Evolutionary conservation across 495 filamentous ascomycete genomes (phyloP).

Genomic region (Collariella sp.): DNA sequence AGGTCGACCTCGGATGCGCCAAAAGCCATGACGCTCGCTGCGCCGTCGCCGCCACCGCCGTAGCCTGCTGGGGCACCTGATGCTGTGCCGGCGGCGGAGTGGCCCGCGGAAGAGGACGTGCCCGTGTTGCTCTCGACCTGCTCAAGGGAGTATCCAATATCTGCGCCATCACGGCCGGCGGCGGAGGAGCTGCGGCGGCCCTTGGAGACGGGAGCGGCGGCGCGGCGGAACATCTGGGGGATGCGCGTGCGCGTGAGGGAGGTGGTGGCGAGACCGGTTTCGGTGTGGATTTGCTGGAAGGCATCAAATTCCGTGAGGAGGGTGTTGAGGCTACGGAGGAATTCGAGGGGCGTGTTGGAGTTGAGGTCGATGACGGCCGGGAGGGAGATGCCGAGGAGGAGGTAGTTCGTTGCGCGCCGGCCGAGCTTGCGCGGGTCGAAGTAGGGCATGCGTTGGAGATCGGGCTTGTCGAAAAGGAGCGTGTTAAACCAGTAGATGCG

Average conservation of each 20-base stretch:
- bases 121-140: conserved; percentile 22
- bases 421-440: conserved; percentile 75
- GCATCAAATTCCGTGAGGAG: conserved; percentile 87
- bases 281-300: conserved; percentile 76
- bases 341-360: conserved; percentile 65
- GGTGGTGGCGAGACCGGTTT: conserved; percentile 59
- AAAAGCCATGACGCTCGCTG: conserved; percentile 38
- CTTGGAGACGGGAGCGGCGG: conserved; percentile 42
- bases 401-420: conserved; percentile 80
- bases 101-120: neutral
- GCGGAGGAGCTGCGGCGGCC: conserved; percentile 61
- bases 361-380: conserved; percentile 84
- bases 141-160: conserved; percentile 16
- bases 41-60: conserved; percentile 12
- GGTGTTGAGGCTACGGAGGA: conserved; percentile 76
- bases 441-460: conserved; percentile 74
- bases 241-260: conserved; percentile 70
- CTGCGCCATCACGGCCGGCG: conserved; percentile 22
- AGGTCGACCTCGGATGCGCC: conserved; percentile 40
- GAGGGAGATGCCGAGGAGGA: conserved; percentile 85
- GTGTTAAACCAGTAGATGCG: conserved; percentile 98
- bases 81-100: neutral
- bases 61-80: conserved; percentile 4
- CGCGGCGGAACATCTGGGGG: conserved; percentile 82
- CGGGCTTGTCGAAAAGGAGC: conserved; percentile 75